Conservation (phyloP, 2,329 filamentous ascomycete genomes). For the Nemania serpens region DNA sequence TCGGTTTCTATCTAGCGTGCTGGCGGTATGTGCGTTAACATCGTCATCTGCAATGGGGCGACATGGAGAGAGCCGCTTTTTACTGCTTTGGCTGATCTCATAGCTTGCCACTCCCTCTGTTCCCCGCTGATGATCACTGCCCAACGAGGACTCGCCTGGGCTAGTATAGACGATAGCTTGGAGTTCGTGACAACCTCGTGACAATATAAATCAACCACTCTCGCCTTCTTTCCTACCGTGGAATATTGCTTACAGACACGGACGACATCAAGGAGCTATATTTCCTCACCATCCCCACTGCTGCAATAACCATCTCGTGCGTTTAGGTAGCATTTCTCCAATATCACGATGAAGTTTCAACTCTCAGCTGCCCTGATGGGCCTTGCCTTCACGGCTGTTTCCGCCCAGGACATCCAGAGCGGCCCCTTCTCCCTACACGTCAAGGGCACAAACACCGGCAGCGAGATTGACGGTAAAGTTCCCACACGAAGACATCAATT, state of each 20-base stretch:
- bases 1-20: background rate
- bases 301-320: background rate
- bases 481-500: background rate
- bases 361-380: slow-evolving; percentile 35
- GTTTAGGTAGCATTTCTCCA: slow-evolving; percentile 15
- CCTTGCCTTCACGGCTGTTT: slow-evolving; percentile 36
- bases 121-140: slow-evolving; percentile 24
- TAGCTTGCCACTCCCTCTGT: background rate
- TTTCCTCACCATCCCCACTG: slow-evolving; percentile 11
- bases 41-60: background rate
- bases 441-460: slow-evolving; percentile 33
- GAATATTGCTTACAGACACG: background rate
- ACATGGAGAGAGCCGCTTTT: background rate
- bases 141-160: background rate
- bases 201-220: slow-evolving; percentile 17
- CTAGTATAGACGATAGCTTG: background rate
- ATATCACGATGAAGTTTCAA: slow-evolving; percentile 40
- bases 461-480: slow-evolving; percentile 37
- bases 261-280: background rate
- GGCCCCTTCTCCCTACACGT: slow-evolving; percentile 44
- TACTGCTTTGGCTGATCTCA: background rate
- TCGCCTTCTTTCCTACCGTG: slow-evolving; percentile 1
- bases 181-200: slow-evolving; percentile 12
- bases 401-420: slow-evolving; percentile 40
- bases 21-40: slow-evolving; percentile 17